Conservation (phyloP, 2,329 filamentous ascomycete species). For the Parastagonospora avenae region DNA sequence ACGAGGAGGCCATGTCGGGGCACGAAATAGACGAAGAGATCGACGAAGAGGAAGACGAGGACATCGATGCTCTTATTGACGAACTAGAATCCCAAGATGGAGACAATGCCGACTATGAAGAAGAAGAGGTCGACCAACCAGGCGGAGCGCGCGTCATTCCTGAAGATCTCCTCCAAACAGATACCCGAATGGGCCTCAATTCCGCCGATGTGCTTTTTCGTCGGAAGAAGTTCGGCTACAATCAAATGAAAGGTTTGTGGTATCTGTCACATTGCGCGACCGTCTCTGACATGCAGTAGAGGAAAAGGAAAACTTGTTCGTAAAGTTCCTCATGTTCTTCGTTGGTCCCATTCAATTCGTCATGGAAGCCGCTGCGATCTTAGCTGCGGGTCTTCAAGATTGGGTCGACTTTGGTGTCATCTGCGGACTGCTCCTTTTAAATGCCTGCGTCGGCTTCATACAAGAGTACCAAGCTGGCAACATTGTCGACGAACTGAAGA, state of each 20-base stretch:
- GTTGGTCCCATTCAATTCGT: constrained; percentile 91
- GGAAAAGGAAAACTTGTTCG: constrained; percentile 81
- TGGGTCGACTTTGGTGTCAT: constrained; percentile 97
- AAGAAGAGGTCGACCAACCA: constrained; percentile 59
- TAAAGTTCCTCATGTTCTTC: constrained; percentile 85
- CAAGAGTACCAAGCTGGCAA: constrained; percentile 90
- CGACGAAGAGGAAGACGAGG: constrained; percentile 74
- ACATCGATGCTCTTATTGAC: constrained; percentile 85
- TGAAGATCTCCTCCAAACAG: constrained; percentile 78
- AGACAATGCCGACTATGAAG: constrained; percentile 67
- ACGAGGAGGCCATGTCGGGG: constrained; percentile 1
- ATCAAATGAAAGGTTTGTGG: constrained; percentile 72
- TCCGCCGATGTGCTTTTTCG: constrained; percentile 68
- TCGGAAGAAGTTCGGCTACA: constrained; percentile 77
- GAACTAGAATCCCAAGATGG: constrained; percentile 85
- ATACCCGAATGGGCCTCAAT: constrained; percentile 73
- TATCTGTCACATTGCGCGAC: background rate
- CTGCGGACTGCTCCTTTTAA: constrained; percentile 79
- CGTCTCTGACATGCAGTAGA: constrained; percentile 52
- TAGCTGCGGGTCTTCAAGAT: constrained; percentile 82
- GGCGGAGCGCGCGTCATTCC: constrained; percentile 66
- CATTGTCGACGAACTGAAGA: constrained; percentile 89
- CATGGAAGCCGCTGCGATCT: constrained; percentile 82
- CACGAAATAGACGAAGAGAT: constrained; percentile 2
- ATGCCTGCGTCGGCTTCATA: constrained; percentile 83